Base-by-base conservation (phyloP, 1,284 basidiomycete genomes). In the Ganoderma lingzhi region DNA sequence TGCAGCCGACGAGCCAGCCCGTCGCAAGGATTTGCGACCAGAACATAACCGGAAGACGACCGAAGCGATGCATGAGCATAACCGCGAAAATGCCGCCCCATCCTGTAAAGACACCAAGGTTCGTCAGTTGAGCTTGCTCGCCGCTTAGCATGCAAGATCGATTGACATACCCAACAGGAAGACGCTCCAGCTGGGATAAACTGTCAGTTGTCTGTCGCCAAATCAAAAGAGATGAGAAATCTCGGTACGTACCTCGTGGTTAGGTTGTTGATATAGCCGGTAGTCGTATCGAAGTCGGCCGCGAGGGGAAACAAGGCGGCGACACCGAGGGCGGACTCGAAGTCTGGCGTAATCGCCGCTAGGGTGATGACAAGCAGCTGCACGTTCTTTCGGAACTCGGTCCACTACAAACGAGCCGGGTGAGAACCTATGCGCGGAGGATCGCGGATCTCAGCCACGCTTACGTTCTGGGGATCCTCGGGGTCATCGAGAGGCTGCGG, bases 331-430 rank as follows among this genome's bases (percentile, higher is more conserved):
- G 87, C 89, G 17, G 89, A 90, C 72, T 90, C 88, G 71, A 92
- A 91, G 74, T 91, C 90, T 0, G 90, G 90, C 15, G 91, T 86
- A 48, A 92, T 86, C 2, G 90, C 88, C 14, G 90, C 89, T 45
- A 91, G 76, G 0, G 90, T 91, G 67, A 90, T 82, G 69, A 91
- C 88, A 51, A 88, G 71, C 35, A 92, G 79, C 65, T 88, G 87
- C 2, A 89, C 66, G 53, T 83, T 82, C 79, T 91, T 92, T 53
- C 81, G 81, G 48, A 76, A 71, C 65, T 82, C 76, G 28, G 80
- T 79, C 85, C 85, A 86, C 85, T 86, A 65, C 12, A 58, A 60
- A 35, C 9, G n/a, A 12, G 10, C 35, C 9, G 2, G 35, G 14
- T 30, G 10, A 37, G 51, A 48, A 23, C 58, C 73, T 68, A 3